Percentiles rank a stretch among this genome's conserved stretches.
Evolutionary conservation across 768 basidiomycete species (phyloP).

Genomic region (Agaricus blazei): DNA sequence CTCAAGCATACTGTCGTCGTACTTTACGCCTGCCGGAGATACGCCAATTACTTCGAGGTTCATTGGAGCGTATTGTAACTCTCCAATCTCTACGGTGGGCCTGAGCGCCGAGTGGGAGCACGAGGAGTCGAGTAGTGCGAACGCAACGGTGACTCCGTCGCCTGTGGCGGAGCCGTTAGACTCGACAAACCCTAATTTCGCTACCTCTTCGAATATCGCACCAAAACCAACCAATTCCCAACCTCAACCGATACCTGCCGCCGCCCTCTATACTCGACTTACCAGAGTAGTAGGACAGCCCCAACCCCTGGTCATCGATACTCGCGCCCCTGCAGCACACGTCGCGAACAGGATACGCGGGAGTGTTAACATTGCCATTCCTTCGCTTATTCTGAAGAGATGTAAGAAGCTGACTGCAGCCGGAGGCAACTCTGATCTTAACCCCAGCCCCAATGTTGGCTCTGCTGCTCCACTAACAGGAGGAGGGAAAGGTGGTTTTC

Average conservation of each 20-base stretch:
- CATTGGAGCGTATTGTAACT: conserved; percentile 3
- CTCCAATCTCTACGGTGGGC: background rate
- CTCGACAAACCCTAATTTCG: background rate
- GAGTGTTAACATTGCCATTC: conserved; percentile 83
- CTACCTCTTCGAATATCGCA: conserved; percentile 5
- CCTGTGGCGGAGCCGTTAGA: background rate
- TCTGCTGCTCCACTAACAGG: background rate
- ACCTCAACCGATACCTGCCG: conserved; percentile 11
- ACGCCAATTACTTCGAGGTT: conserved; percentile 13
- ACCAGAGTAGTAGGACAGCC: conserved; percentile 14
- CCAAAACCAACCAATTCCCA: background rate
- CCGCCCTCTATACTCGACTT: conserved; percentile 14
- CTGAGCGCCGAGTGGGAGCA: background rate
- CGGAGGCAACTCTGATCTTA: background rate
- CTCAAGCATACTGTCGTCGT: conserved; percentile 37
- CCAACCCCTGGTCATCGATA: conserved; percentile 77
- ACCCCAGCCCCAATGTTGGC: background rate
- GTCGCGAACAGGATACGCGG: conserved; percentile 57
- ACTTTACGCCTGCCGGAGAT: conserved; percentile 47
- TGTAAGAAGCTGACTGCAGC: conserved; percentile 51
- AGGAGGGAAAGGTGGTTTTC: conserved; percentile 48
- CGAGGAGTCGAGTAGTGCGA: background rate
- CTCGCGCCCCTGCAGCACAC: conserved; percentile 65
- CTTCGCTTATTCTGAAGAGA: conserved; percentile 86
- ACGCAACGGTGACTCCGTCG: background rate